phyloP scores from a whole-genome alignment of 768 basidiomycete species.

The Macrolepiota fuliginosa region DNA sequence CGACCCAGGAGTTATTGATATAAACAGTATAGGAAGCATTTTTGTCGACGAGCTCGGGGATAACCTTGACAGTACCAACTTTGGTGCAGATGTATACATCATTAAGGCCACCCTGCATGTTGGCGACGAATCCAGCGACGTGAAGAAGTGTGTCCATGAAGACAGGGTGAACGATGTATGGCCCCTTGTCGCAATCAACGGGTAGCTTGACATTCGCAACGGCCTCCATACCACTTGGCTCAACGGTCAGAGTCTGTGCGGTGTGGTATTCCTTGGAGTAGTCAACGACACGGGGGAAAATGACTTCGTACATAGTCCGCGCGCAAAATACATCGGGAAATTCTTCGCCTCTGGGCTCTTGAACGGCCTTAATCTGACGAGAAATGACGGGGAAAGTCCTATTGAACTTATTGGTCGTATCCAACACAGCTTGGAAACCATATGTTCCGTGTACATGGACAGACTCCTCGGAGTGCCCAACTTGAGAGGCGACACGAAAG shows the following conservation, averaged over 20 bases:
- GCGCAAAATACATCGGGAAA: slow-evolving; percentile 45
- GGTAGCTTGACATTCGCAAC: slow-evolving; percentile 43
- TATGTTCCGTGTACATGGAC: slow-evolving; percentile 49
- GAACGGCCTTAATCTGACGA: slow-evolving; percentile 31
- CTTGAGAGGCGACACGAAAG: slow-evolving; percentile 47
- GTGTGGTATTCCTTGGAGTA: slow-evolving; percentile 60
- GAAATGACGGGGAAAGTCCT: slow-evolving; percentile 31
- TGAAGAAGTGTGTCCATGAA: slow-evolving; percentile 71
- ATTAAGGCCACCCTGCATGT: slow-evolving; percentile 46
- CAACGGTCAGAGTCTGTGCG: slow-evolving; percentile 53
- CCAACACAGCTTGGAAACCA: slow-evolving; percentile 29
- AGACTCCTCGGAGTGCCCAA: slow-evolving; percentile 26
- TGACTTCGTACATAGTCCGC: slow-evolving; percentile 58
- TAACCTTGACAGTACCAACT: slow-evolving; percentile 45
- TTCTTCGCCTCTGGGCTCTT: slow-evolving; percentile 21
- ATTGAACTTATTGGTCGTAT: slow-evolving; percentile 35
- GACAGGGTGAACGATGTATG: slow-evolving; percentile 47
- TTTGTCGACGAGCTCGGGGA: slow-evolving; percentile 30
- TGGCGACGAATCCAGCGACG: slow-evolving; percentile 67
- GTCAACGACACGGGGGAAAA: slow-evolving; percentile 68
- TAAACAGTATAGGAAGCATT: slow-evolving; percentile 22
- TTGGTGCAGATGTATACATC: slow-evolving; percentile 66
- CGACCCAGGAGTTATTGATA: slow-evolving; percentile 10
- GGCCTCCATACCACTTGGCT: slow-evolving; percentile 58
- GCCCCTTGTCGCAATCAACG: slow-evolving; percentile 7